Conservation (phyloP, 331 rosid species). For the Acacia concinna region DNA sequence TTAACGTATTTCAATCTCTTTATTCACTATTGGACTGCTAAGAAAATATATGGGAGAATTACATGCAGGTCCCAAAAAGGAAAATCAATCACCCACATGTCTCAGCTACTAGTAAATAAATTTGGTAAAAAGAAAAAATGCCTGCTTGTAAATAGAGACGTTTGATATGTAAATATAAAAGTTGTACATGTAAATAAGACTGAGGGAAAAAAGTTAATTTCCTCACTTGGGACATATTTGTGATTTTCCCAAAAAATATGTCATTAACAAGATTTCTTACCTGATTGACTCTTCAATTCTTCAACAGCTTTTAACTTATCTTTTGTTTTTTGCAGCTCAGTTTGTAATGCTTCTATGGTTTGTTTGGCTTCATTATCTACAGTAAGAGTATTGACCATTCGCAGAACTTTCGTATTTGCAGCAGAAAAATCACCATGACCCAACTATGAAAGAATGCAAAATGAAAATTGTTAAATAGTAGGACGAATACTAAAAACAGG, state of each 20-base stretch:
- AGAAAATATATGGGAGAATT: background rate
- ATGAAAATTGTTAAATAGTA: conserved; percentile 16
- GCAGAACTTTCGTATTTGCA: conserved; percentile 57
- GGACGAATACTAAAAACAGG: conserved; percentile 30
- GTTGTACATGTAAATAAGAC: background rate
- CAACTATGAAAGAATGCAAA: conserved; percentile 36
- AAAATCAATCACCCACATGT: background rate
- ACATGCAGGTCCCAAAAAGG: background rate
- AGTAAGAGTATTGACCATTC: conserved; percentile 88
- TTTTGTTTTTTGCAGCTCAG: conserved; percentile 82
- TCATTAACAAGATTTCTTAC: conserved; percentile 44
- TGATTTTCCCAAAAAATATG: background rate
- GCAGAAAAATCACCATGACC: conserved; percentile 59
- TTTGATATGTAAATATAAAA: background rate
- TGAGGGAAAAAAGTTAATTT: background rate
- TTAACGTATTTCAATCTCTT: conserved; percentile 17
- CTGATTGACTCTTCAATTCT: conserved; percentile 83
- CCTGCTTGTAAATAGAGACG: background rate
- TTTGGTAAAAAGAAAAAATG: too few relatives aligned
- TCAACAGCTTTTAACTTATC: conserved; percentile 94
- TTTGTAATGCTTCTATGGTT: conserved; percentile 81
- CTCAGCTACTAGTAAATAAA: background rate
- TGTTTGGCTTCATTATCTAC: conserved; percentile 93
- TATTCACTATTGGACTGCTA: background rate
- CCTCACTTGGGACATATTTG: background rate